phyloP scores from a whole-genome alignment of 2,329 filamentous ascomycete genomes.

The Aureobasidium lini region DNA sequence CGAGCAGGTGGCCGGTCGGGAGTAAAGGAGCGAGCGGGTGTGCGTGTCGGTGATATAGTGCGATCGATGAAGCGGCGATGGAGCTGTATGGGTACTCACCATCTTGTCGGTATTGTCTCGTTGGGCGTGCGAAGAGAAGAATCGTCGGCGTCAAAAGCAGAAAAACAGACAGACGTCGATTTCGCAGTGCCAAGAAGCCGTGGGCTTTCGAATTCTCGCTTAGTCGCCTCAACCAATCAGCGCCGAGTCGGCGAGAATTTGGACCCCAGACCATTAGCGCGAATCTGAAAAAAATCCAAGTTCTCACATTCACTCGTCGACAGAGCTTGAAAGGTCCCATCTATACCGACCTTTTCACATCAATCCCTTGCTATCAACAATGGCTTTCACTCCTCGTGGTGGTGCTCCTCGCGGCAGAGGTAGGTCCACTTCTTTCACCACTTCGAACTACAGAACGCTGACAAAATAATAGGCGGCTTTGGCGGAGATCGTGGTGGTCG shows the following conservation, averaged over 20 bases:
- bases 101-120: slow-evolving; percentile 32
- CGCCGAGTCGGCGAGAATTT: too few relatives aligned
- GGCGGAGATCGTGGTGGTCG: slow-evolving; percentile 21
- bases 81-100: slow-evolving; percentile 24
- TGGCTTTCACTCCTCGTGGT: slow-evolving; percentile 41
- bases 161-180: too few relatives aligned
- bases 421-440: not conserved
- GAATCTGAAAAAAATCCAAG: too few relatives aligned
- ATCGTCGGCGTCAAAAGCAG: not conserved
- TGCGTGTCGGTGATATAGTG: not conserved
- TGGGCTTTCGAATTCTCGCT: too few relatives aligned
- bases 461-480: not conserved
- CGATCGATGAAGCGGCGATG: not conserved
- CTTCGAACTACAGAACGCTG: too few relatives aligned
- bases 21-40: not conserved
- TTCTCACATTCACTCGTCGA: not conserved
- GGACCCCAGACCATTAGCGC: too few relatives aligned
- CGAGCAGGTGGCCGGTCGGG: slow-evolving; percentile 5
- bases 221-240: too few relatives aligned
- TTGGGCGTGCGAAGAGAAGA: slow-evolving; percentile 21
- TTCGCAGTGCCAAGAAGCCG: too few relatives aligned
- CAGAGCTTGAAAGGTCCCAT: not conserved
- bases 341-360: not conserved
- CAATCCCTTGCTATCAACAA: slow-evolving; percentile 17
- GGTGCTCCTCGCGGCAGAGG: not conserved